Percentiles rank a stretch among this genome's conserved stretches.
phyloP scores from a whole-genome alignment of 192 early-diverging fungal genomes.

The Backusella luteola region DNA sequence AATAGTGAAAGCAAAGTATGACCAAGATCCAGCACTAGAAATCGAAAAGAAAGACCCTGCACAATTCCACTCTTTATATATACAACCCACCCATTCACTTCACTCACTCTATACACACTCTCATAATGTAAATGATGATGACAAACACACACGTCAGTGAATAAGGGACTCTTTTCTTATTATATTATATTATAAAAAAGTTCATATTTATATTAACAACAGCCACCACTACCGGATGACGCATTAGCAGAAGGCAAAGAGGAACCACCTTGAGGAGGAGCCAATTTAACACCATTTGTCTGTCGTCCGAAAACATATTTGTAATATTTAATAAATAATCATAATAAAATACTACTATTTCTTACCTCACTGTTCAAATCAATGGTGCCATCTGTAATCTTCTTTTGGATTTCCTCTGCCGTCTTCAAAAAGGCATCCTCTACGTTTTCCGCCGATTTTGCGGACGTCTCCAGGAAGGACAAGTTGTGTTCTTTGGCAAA shows the following conservation, averaged over 20 bases:
- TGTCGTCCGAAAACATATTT: background rate
- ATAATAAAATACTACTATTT: background rate
- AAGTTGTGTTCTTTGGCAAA: conserved; percentile 85
- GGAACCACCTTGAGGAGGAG: conserved; percentile 50
- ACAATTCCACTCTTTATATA: too few species aligned
- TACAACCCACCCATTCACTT: too few species aligned
- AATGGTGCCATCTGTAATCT: conserved; percentile 75
- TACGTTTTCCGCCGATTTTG: conserved; percentile 87
- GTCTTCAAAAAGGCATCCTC: conserved; percentile 79
- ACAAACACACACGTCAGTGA: background rate
- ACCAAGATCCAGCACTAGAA: too few species aligned
- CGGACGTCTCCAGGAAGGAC: conserved; percentile 89
- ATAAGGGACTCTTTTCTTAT: background rate
- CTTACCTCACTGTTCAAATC: conserved; percentile 64
- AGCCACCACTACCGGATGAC: conserved; percentile 11
- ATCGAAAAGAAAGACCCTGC: too few species aligned
- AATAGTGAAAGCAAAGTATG: too few species aligned
- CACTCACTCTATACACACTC: too few species aligned
- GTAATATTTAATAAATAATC: conserved; percentile 2
- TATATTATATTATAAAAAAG: background rate
- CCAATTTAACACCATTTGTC: conserved; percentile 61
- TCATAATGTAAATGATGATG: background rate
- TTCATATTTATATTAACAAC: conserved; percentile 13
- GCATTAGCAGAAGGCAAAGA: conserved; percentile 29
- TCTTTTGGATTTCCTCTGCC: conserved; percentile 74